Evolutionary conservation across 2,329 filamentous ascomycete genomes (phyloP).

Genomic region (Thermothelomyces thermophilus): DNA sequence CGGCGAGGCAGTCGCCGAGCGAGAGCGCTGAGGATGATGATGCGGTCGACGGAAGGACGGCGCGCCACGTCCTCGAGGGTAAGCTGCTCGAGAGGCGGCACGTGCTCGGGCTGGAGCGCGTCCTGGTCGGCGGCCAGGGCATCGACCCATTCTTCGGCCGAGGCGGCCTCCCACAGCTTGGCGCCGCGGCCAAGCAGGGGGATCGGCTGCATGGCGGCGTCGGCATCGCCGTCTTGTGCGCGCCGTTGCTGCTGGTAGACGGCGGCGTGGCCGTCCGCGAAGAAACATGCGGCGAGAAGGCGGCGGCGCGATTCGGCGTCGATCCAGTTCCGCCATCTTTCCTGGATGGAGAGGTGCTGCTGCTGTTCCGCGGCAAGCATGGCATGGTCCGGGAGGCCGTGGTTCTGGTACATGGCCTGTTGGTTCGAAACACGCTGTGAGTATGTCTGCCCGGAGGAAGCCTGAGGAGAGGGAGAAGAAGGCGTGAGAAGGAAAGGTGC

Average conservation of each 20-base stretch:
- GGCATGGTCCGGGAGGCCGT: constrained; percentile 23
- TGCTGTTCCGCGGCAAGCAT: constrained; percentile 16
- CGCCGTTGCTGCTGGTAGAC: constrained; percentile 47
- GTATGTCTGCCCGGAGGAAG: constrained; percentile 24
- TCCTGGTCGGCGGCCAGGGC: constrained; percentile 27
- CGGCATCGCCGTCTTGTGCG: constrained; percentile 34
- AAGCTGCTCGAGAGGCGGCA: constrained; percentile 31
- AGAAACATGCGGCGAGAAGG: constrained; percentile 50
- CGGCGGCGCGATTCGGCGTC: constrained; percentile 46
- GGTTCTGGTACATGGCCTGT: constrained; percentile 28
- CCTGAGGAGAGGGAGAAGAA: constrained; percentile 10
- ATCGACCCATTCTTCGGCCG: constrained; percentile 40
- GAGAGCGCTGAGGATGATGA: constrained; percentile 36
- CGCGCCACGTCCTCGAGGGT: constrained; percentile 32
- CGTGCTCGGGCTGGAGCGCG: constrained; percentile 25
- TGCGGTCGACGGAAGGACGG: constrained; percentile 34
- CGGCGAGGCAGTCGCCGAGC: constrained; percentile 35
- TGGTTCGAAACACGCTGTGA: constrained; percentile 26
- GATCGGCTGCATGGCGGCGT: constrained; percentile 33
- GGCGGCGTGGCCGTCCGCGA: constrained; percentile 50
- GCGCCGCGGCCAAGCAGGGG: constrained; percentile 41
- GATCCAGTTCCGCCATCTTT: constrained; percentile 47
- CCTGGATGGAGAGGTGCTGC: constrained; percentile 16
- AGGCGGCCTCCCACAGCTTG: constrained; percentile 44
- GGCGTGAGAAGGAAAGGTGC: constrained; percentile 17